Evolutionary conservation across 208 protist species (phyloP).

Genomic region (Acanthamoeba sp.): DNA sequence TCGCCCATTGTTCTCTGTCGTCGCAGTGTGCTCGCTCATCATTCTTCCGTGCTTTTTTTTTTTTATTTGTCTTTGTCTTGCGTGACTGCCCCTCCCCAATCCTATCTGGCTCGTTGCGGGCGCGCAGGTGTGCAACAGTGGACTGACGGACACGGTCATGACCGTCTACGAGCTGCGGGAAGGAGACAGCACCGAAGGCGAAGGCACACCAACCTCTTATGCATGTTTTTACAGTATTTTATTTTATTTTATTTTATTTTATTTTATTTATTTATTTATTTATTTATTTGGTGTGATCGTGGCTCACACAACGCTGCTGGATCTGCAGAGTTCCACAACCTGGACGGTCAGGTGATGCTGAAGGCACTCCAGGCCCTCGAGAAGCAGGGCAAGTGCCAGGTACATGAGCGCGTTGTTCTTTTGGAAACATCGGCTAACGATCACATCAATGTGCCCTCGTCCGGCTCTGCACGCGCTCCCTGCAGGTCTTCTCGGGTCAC

Average conservation of each 20-base stretch:
- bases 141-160: slow-evolving; percentile 57
- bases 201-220: neutral
- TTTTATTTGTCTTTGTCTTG: too few species aligned
- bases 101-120: neutral
- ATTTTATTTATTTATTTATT: neutral
- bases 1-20: too few species aligned
- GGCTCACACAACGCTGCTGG: neutral
- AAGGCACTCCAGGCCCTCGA: slow-evolving; percentile 35
- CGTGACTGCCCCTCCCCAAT: too few species aligned
- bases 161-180: slow-evolving; percentile 50
- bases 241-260: neutral
- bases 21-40: too few species aligned
- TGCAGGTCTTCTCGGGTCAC: slow-evolving; percentile 33
- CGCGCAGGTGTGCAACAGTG: slow-evolving; percentile 6
- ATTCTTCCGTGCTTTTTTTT: too few species aligned
- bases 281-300: neutral
- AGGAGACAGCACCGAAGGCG: neutral
- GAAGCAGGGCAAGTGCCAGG: slow-evolving; percentile 66
- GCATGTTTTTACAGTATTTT: neutral
- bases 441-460: neutral
- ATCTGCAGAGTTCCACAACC: slow-evolving; percentile 13
- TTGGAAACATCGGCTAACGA: neutral
- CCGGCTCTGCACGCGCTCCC: neutral
- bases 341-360: slow-evolving; percentile 23
- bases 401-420: neutral